Percentiles rank a stretch among this genome's conserved stretches.
These are phyloP conservation scores for Hyphodiscus sp. DNA, from an alignment of 2,329 filamentous ascomycete species.

Conservation along the genomic window DNA sequence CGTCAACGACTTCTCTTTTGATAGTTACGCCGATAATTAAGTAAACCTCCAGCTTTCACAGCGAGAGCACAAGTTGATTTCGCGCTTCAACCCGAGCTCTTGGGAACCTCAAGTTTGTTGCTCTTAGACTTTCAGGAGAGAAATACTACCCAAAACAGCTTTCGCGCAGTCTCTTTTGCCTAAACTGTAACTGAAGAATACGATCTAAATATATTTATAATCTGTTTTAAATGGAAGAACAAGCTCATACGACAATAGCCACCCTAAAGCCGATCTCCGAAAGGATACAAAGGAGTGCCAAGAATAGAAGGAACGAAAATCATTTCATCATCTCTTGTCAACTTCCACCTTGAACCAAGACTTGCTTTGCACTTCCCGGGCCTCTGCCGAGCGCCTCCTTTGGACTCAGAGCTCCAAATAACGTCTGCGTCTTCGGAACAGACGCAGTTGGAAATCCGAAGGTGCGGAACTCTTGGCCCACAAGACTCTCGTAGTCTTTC, in stretches of 20 bases:
- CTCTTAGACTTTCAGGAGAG: too few relatives aligned
- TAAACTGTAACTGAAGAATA: neutral
- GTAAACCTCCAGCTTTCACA: too few relatives aligned
- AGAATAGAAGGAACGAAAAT: neutral
- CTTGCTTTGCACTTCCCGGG: constrained; percentile 23
- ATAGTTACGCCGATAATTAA: too few relatives aligned
- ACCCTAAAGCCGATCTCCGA: neutral
- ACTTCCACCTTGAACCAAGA: constrained; percentile 16
- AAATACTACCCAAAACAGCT: neutral
- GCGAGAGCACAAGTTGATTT: too few relatives aligned
- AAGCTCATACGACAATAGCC: neutral
- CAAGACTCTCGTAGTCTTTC: constrained; percentile 39
- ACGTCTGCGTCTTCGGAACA: constrained; percentile 7
- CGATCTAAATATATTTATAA: neutral
- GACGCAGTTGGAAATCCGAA: constrained; percentile 6
- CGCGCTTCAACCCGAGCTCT: too few relatives aligned
- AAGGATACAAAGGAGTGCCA: constrained; percentile 4
- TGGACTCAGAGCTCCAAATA: constrained; percentile 22
- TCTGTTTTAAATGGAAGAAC: neutral
- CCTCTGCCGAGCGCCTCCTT: constrained; percentile 33
- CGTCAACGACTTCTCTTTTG: too few relatives aligned
- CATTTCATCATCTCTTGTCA: neutral
- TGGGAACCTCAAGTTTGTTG: too few relatives aligned
- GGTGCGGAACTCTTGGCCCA: constrained; percentile 19
- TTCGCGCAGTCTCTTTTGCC: neutral